A percentile compares a stretch with the other conserved stretches of the same genome.
phyloP scores from a whole-genome alignment of 2,329 filamentous ascomycete species.

The Sphaerulina vaccinii region DNA sequence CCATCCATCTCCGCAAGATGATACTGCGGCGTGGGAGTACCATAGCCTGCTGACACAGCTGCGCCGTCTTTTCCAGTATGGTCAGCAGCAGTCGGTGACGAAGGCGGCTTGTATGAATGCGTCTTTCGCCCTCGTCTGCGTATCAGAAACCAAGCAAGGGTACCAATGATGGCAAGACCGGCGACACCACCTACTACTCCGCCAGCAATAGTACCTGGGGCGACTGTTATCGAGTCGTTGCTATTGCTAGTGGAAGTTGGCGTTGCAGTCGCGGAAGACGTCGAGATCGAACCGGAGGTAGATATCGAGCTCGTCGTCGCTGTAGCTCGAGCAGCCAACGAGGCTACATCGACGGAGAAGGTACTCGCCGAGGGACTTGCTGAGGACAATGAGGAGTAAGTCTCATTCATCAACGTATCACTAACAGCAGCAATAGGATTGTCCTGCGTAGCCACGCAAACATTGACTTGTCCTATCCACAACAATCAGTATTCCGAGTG shows the following conservation, averaged over 20 bases:
- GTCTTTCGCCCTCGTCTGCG: conserved; percentile 14
- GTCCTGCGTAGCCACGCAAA: conserved; percentile 18
- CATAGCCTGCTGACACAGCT: not conserved
- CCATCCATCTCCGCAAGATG: conserved; percentile 16
- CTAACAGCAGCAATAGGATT: conserved; percentile 18
- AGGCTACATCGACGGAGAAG: conserved; percentile 14
- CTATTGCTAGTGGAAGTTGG: not conserved
- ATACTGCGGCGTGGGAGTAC: conserved; percentile 9
- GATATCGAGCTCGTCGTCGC: not conserved
- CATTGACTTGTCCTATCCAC: conserved; percentile 17
- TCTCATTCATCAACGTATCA: conserved; percentile 15
- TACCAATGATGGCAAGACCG: conserved; percentile 19
- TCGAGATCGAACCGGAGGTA: not conserved
- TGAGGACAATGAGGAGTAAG: conserved; percentile 15
- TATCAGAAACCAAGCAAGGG: conserved; percentile 15
- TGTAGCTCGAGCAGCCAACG: conserved; percentile 7
- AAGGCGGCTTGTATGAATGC: not conserved
- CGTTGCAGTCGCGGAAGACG: not conserved
- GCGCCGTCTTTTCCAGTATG: conserved; percentile 8
- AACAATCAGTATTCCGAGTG: not conserved
- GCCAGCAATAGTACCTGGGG: conserved; percentile 38
- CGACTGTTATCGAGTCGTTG: conserved; percentile 12
- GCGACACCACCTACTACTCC: conserved; percentile 39
- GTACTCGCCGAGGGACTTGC: conserved; percentile 15
- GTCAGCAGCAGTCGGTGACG: not conserved